These are phyloP conservation scores for Petunia hybrid DNA, from an alignment of 305 asterid genomes.

Conservation along the genomic window DNA sequence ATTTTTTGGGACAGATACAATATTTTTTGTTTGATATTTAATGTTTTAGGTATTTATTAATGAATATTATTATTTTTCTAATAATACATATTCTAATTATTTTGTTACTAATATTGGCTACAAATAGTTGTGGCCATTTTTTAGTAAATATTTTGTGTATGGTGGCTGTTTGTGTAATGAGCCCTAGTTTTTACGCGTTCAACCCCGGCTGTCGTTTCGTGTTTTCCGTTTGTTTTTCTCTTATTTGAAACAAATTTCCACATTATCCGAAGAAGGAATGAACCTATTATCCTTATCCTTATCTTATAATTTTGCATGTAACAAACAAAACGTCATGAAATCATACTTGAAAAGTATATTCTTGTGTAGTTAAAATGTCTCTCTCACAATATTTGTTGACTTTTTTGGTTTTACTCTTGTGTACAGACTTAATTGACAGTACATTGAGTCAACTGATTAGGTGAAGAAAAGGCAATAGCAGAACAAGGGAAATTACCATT, in stretches of 20 bases:
- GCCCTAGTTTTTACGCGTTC: neutral
- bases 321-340: neutral
- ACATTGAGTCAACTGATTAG: constrained; percentile 18
- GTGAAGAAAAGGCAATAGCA: constrained; percentile 10
- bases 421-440: neutral
- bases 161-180: too few relatives aligned
- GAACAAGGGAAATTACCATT: neutral
- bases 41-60: too few relatives aligned
- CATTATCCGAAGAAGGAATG: neutral
- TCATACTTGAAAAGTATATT: neutral
- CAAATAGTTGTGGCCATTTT: too few relatives aligned
- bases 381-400: neutral
- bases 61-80: too few relatives aligned
- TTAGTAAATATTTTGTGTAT: too few relatives aligned
- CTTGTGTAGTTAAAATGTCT: neutral
- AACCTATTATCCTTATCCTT: neutral
- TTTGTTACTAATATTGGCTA: too few relatives aligned
- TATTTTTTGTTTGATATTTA: too few relatives aligned
- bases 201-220: neutral
- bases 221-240: neutral
- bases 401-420: constrained; percentile 15
- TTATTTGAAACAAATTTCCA: neutral
- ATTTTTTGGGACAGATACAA: too few relatives aligned
- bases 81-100: too few relatives aligned
- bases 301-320: neutral